Base-by-base conservation (phyloP, 495 filamentous ascomycete species). In the Penicillium cosmopolitanum region DNA sequence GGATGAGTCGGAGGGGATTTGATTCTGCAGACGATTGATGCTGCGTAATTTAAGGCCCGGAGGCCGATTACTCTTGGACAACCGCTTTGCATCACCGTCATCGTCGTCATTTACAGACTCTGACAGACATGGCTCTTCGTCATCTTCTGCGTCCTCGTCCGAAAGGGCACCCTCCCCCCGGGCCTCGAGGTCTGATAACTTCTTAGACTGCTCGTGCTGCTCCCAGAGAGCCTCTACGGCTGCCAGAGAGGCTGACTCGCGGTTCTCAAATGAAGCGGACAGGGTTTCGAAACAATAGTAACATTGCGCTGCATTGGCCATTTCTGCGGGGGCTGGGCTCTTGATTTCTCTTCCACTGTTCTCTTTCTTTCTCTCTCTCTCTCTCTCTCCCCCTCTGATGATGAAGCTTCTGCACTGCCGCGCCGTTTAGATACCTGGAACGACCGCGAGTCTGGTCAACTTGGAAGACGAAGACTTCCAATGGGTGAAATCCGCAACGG, bases 271-370 rank as follows among this genome's bases (percentile, higher is more conserved):
- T 58, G 77, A 83, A 21, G 90, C 85, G 15, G 80, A 69, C 5
- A 98, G 89, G 18, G 79, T 77, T 73, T 98, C 93, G 81, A 98
- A 97, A 77, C 92, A 96, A 75, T 86, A 96, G 58, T 90, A 87
- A 70, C 93, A 97, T 65, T 97, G 93, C 43, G 86, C 86, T 50
- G 82, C 70, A 42, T 87, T 88, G 25, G 95, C 93, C 94, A 97
- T 98, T 15, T 44, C 60, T 54, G 50, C 34, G 44, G n/a, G 16
- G 42, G 50, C 8, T 55, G 48, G 28, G 28, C 28, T 31, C 28
- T 31, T 31, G 28, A 31, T 31, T 28, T n/a, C 12, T 31, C 10
- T 7, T 25, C 46, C 10, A 18, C 46, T 44, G 36, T 35, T 44
- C 23, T 50, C 28, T n/a, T 8, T 16, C 9, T n/a, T 21, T 21